Evolutionary conservation across 352 stramenopile genomes (phyloP), one percentile per base, ranked within the genome.

Genomic region (Phytophthora palmivora): DNA sequence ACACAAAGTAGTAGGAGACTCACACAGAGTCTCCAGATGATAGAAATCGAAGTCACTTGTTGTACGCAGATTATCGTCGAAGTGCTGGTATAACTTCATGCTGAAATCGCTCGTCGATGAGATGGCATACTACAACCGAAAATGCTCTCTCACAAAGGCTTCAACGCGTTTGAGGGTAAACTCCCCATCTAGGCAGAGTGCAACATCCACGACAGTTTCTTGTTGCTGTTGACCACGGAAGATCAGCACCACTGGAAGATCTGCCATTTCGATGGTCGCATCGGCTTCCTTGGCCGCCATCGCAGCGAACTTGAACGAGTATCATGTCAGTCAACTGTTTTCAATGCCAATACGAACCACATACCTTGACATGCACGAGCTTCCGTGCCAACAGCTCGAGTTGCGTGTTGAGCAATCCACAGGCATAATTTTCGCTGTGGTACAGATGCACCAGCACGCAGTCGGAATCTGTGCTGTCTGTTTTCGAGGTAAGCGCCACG

Each of bases 391-490:
- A 60, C 30, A 69, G 14, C 54, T 79, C 68, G 2, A 95, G 67
- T 43, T 90, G 82, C 21, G 74, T 54, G 51, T 95, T 95, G 15
- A 95, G 58, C 22, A 93, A 62, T 1, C 58, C 44, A 28, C 87
- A 95, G n/a, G 80, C 63, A 48, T 93, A 89, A 67, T 81, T 95
- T 21, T 91, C 82, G 0, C 75, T 58, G 34, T 91, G 72, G 39
- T 84, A 92, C 5, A 94, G 68, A 44, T 94, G 84, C 26, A 94
- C 72, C 18, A 91, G 42, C 51, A 76, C 65, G 12, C 62, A 55
- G 32, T 58, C 42, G 36, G 57, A 24, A 14, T 54, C 46, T 8
- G 45, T 63, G 19, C 21, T 34, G 32, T 32, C 41, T n/a, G 38
- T 21, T 39, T 43, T 62, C 6, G 59, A 68, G 2, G 55, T 70